Evolutionary conservation across 2,329 filamentous ascomycete genomes (phyloP), one percentile per base, ranked within the genome.

Genomic region (Pezicula neosporulosa): DNA sequence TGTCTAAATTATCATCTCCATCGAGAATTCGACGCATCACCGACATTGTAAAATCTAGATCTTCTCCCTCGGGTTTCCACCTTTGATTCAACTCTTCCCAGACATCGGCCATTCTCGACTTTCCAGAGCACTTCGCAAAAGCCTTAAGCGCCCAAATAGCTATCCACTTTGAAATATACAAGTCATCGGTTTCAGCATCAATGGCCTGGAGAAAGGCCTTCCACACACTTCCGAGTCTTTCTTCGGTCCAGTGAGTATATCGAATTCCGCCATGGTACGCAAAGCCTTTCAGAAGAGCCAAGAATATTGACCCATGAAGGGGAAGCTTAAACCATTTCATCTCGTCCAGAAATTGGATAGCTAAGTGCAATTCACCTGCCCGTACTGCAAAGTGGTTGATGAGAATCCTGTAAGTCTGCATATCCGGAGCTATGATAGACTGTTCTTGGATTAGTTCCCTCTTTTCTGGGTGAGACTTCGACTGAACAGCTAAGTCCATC

Each of bases 201-300:
- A 81, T 65, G 0, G 80, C 77, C 13, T 73, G 66, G 13, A 87
- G 71, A 56, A 91, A 83, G 1, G 86, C 80, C 8, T 75, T 67
- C 77, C 88, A 87, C 10, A 90, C 81, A 39, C 75, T 77, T 41
- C 86, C 77, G 3, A 97, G 78, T n/a, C 83, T 79, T 57, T 78
- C 70, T 28, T 75, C 72, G 27, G 82, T 90, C 93, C 94, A 99
- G 12, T 82, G 77, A 0, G 85, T 84, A 56, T 84, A 74, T 21
- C 74, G 71, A 16, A 77, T 69, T 24, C 83, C 84, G 10, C 92
- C 93, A 63, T 96, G 86, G 2, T 73, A 68, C 30, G 79, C 77
- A 64, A 97, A 99, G 0, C 89, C 91, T 61, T 90, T 86, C 70
- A 97, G 89, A 3, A 97, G 74, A 7, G 87, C 78, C 36, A 94